Evolutionary conservation across 2,329 filamentous ascomycete genomes (phyloP).

Genomic region (Tolypocladium cylindrosporum): DNA sequence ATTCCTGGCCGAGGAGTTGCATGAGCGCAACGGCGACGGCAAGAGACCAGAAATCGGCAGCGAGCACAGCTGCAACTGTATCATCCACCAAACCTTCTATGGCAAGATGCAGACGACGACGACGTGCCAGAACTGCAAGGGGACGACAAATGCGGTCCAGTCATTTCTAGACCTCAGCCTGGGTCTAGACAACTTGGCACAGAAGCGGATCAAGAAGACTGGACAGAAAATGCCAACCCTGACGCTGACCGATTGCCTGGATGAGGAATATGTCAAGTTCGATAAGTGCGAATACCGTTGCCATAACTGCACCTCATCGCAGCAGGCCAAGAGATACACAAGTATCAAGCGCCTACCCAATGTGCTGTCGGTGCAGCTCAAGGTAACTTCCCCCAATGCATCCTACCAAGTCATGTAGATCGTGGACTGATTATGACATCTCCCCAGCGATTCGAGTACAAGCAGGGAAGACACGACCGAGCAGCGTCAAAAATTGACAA

Average conservation of each 20-base stretch:
- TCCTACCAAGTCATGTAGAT: not conserved
- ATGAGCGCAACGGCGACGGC: conserved; percentile 67
- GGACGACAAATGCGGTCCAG: conserved; percentile 72
- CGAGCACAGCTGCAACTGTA: conserved; percentile 68
- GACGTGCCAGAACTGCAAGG: conserved; percentile 79
- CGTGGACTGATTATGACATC: not conserved
- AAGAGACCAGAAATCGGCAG: conserved; percentile 50
- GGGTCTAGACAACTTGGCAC: conserved; percentile 66
- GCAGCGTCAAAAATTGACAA: conserved; percentile 81
- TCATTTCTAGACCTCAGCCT: conserved; percentile 87
- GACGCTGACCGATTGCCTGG: conserved; percentile 65
- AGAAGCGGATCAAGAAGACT: conserved; percentile 50
- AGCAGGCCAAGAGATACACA: conserved; percentile 75
- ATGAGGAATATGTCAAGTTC: conserved; percentile 73
- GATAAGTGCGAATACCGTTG: conserved; percentile 90
- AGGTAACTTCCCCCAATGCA: conserved; percentile 41
- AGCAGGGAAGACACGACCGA: conserved; percentile 51
- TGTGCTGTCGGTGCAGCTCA: conserved; percentile 84
- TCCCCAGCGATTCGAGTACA: conserved; percentile 60
- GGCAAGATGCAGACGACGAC: conserved; percentile 86
- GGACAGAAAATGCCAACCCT: conserved; percentile 31
- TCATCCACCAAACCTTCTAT: conserved; percentile 91
- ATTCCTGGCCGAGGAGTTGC: conserved; percentile 85
- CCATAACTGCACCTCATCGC: conserved; percentile 63
- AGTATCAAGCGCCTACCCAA: conserved; percentile 79